Conservation (phyloP, 495 filamentous ascomycete species). For the Acidomyces sp. region DNA sequence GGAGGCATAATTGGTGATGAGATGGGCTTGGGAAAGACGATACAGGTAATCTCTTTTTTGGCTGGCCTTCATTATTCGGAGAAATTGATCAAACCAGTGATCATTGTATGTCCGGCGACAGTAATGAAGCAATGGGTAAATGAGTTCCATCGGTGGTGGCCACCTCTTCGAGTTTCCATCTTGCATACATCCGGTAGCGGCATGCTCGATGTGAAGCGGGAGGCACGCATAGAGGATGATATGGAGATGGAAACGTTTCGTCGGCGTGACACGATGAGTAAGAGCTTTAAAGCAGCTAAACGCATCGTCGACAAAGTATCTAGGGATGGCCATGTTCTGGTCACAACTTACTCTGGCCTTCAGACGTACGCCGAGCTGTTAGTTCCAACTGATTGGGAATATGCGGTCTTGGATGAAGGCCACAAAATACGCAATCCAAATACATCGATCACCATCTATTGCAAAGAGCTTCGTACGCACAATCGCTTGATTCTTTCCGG, state of each 20-base stretch:
- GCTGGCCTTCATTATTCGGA: slow-evolving; percentile 84
- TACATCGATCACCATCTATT: slow-evolving; percentile 77
- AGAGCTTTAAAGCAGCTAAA: slow-evolving; percentile 49
- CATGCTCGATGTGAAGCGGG: slow-evolving; percentile 69
- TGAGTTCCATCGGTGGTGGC: slow-evolving; percentile 98
- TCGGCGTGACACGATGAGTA: slow-evolving; percentile 32
- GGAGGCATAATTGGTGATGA: slow-evolving; percentile 95
- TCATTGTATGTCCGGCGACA: slow-evolving; percentile 85
- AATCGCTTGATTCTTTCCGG: slow-evolving; percentile 90
- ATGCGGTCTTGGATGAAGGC: slow-evolving; percentile 89
- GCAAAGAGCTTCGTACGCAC: slow-evolving; percentile 75
- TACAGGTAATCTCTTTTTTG: slow-evolving; percentile 84
- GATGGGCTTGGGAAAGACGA: slow-evolving; percentile 96
- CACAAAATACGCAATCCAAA: slow-evolving; percentile 97
- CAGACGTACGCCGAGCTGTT: slow-evolving; percentile 72
- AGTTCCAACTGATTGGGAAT: slow-evolving; percentile 74
- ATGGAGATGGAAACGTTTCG: slow-evolving; percentile 36
- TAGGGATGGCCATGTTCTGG: slow-evolving; percentile 78
- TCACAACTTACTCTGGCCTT: slow-evolving; percentile 89
- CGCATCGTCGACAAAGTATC: slow-evolving; percentile 70
- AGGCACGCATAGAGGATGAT: slow-evolving; percentile 59
- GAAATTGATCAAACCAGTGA: slow-evolving; percentile 64
- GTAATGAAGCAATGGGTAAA: slow-evolving; percentile 96
- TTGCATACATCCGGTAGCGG: slow-evolving; percentile 90
- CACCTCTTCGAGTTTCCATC: slow-evolving; percentile 83